A percentile compares a stretch with the other conserved stretches of the same genome.
These are phyloP conservation scores for Tricladium varicosporioides DNA, from an alignment of 2,329 filamentous ascomycete species.

Conservation along the genomic window DNA sequence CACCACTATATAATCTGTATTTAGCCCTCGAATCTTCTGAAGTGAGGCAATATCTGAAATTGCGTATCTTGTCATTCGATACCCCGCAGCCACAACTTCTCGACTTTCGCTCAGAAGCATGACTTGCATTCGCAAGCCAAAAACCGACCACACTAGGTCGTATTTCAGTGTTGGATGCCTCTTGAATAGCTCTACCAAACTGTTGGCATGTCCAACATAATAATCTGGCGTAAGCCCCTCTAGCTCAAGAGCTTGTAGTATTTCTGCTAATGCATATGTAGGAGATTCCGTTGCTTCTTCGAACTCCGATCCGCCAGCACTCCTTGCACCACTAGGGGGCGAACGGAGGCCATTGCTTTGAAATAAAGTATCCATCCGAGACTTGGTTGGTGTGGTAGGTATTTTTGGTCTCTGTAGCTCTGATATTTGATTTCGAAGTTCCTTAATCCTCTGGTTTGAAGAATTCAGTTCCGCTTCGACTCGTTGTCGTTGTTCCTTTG, in stretches of 20 bases:
- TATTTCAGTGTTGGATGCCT: conserved; percentile 91
- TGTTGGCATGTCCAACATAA: conserved; percentile 91
- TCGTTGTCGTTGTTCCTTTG: conserved; percentile 75
- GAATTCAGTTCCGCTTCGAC: conserved; percentile 88
- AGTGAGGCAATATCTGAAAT: conserved; percentile 90
- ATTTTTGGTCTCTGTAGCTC: conserved; percentile 54
- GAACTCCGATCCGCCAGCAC: conserved; percentile 54
- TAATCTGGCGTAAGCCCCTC: conserved; percentile 90
- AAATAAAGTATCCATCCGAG: conserved; percentile 47
- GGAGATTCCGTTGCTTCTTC: conserved; percentile 80
- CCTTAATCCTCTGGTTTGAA: conserved; percentile 72
- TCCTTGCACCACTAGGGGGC: conserved; percentile 54
- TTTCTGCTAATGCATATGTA: conserved; percentile 85
- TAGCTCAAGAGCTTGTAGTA: conserved; percentile 83
- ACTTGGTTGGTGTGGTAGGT: conserved; percentile 46
- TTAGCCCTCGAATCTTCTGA: conserved; percentile 79
- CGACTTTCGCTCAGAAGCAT: conserved; percentile 95
- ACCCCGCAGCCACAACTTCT: conserved; percentile 93
- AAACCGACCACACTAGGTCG: conserved; percentile 93
- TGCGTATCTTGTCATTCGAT: conserved; percentile 88
- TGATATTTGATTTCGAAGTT: conserved; percentile 57
- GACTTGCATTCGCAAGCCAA: conserved; percentile 88
- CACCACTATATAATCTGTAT: conserved; percentile 91
- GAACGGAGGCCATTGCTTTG: conserved; percentile 52
- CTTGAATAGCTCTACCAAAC: conserved; percentile 93